Base-by-base conservation (phyloP, 2,329 filamentous ascomycete genomes). In the Curvularia sp. region DNA sequence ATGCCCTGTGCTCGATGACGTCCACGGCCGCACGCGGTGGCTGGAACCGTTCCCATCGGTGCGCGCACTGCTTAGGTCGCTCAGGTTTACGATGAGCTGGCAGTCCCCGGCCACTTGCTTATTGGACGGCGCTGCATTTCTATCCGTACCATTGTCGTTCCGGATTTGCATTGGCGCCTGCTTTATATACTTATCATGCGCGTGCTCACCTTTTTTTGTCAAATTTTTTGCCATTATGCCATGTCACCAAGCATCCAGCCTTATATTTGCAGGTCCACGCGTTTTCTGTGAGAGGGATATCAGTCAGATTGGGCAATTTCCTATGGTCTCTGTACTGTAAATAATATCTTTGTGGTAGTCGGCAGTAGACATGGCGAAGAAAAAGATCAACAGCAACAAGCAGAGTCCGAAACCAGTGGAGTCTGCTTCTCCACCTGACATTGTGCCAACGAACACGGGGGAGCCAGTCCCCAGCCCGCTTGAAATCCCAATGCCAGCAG, bases 111-210 rank as follows among this genome's bases (percentile, higher is more conserved):
- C 64, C 63, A 53, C 46, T 54, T 18, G 63, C 60, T 63, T 51
- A 76, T 77, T 76, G 74, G 75, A 55, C 54, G 28, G 51, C 24
- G 47, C 54, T 55, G 64, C 63, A 60, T 69, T 65, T 64, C 66
- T 64, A 60, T 65, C 66, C 69, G 68, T 68, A 69, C 73, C 66
- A 65, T 71, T 60, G 58, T 67, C 69, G 62, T 64, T 61, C 51
- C 65, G 62, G 57, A 65, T 64, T 66, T 64, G 57, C 64, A 57
- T 62, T 63, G 59, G 65, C 68, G 64, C 64, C 61, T 62, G 58
- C 67, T 55, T 68, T 75, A 74, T 76, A 74, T 76, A 75, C 69
- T 68, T 63, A 57, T 69, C 64, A 67, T 67, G 65, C 72, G 72
- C 73, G 67, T 75, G 69, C 68, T 64, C 64, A 64, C 64, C 65